These are phyloP conservation scores for Decorospora gaudefroyi DNA, from an alignment of 2,329 filamentous ascomycete species.

Conservation along the genomic window DNA sequence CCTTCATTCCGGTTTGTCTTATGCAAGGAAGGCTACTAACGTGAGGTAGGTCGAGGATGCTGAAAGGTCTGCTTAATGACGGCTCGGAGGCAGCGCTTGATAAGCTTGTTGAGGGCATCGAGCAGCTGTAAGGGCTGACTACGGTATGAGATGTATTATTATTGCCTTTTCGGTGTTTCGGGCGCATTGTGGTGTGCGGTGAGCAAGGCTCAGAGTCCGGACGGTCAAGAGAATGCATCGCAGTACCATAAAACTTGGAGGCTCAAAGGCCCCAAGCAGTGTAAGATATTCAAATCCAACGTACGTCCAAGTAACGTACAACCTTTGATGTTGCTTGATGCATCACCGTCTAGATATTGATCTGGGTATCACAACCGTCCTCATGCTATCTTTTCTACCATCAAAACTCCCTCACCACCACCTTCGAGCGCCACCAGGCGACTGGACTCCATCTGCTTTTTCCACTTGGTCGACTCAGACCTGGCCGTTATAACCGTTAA, in stretches of 20 bases:
- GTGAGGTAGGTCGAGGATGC: constrained; percentile 25
- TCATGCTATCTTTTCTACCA: constrained; percentile 25
- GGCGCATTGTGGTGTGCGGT: no score
- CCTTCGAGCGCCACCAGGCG: constrained; percentile 48
- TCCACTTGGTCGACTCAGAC: constrained; percentile 76
- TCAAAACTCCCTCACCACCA: constrained; percentile 26
- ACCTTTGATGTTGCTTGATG: no score
- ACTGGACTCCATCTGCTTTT: constrained; percentile 68
- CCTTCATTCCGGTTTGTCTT: no score
- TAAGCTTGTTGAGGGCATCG: constrained; percentile 20
- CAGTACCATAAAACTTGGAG: no score
- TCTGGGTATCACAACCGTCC: background rate
- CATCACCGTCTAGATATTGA: background rate
- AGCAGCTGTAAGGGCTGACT: constrained; percentile 13
- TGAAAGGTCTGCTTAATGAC: constrained; percentile 32
- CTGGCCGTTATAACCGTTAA: constrained; percentile 77
- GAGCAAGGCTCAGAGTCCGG: no score
- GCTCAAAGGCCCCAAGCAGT: no score
- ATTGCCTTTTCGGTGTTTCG: background rate
- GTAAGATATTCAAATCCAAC: no score
- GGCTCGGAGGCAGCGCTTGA: constrained; percentile 25
- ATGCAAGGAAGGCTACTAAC: constrained; percentile 14
- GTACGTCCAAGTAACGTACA: no score
- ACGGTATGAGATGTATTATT: constrained; percentile 1
- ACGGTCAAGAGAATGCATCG: no score